Evolutionary conservation across 352 stramenopile genomes (phyloP).

Genomic region (Globisporangium sylvaticum): DNA sequence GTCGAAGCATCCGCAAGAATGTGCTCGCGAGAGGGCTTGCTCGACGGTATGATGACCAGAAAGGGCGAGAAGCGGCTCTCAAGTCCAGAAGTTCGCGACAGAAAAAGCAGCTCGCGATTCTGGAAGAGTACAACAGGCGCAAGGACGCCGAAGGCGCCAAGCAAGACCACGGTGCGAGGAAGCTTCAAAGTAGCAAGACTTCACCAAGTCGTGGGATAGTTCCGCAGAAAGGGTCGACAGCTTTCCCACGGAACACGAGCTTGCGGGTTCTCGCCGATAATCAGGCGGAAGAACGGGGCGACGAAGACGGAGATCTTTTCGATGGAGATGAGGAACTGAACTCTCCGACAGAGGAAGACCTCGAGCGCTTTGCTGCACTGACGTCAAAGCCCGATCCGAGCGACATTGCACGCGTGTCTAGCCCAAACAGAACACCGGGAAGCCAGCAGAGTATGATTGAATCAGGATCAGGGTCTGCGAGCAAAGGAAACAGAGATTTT

Average conservation of each 20-base stretch:
- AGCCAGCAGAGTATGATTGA: neutral
- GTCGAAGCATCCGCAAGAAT: slow-evolving; percentile 26
- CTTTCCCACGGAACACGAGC: slow-evolving; percentile 18
- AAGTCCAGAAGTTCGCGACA: slow-evolving; percentile 25
- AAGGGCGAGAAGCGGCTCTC: slow-evolving; percentile 20
- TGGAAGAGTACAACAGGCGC: slow-evolving; percentile 24
- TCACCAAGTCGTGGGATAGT: slow-evolving; percentile 15
- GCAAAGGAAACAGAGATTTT: neutral
- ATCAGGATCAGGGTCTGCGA: neutral
- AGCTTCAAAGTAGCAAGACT: neutral
- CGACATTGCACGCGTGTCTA: neutral
- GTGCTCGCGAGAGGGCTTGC: slow-evolving; percentile 28
- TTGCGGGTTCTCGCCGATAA: slow-evolving; percentile 18
- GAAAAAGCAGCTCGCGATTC: slow-evolving; percentile 23
- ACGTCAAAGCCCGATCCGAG: neutral
- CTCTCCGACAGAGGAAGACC: slow-evolving; percentile 11
- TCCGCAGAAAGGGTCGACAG: slow-evolving; percentile 12
- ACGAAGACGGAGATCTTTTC: neutral
- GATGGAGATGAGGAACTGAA: neutral
- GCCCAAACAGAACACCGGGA: neutral
- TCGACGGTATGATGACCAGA: slow-evolving; percentile 29
- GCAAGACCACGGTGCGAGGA: neutral
- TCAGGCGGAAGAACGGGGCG: neutral
- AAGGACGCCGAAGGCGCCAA: slow-evolving; percentile 10
- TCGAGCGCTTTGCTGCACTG: slow-evolving; percentile 8